Conservation (phyloP, 768 basidiomycete genomes). For the Psilocybe sp. region DNA sequence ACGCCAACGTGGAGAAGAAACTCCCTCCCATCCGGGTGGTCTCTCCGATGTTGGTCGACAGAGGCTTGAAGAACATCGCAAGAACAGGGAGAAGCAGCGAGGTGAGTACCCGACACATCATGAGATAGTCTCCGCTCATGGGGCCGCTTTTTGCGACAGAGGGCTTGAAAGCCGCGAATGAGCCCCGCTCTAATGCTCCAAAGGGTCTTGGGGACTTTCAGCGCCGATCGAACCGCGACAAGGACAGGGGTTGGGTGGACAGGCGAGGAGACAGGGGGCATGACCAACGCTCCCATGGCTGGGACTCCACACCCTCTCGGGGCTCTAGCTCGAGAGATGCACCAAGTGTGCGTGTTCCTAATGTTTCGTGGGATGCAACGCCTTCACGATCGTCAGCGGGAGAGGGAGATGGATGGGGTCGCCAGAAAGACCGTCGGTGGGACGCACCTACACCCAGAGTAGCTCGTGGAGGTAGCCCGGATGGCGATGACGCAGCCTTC, state of each 20-base stretch:
- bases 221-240: slow-evolving; percentile 81
- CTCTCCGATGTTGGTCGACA: slow-evolving; percentile 72
- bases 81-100: slow-evolving; percentile 64
- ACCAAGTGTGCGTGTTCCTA: slow-evolving; percentile 86
- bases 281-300: slow-evolving; percentile 28
- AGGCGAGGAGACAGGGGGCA: slow-evolving; percentile 34
- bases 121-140: neutral
- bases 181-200: slow-evolving; percentile 53
- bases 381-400: slow-evolving; percentile 62
- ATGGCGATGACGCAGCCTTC: slow-evolving; percentile 59
- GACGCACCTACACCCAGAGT: slow-evolving; percentile 82
- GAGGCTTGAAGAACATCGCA: slow-evolving; percentile 75
- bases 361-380: slow-evolving; percentile 93
- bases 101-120: slow-evolving; percentile 36
- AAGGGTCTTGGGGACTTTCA: slow-evolving; percentile 92
- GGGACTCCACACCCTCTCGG: slow-evolving; percentile 66
- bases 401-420: slow-evolving; percentile 58
- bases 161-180: slow-evolving; percentile 64
- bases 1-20: slow-evolving; percentile 82
- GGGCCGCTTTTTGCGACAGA: slow-evolving; percentile 36
- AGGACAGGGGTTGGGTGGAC: slow-evolving; percentile 47
- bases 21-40: slow-evolving; percentile 91
- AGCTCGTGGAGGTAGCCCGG: slow-evolving; percentile 64
- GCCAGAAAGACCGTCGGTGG: slow-evolving; percentile 58
- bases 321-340: slow-evolving; percentile 47